Base-by-base conservation (phyloP, 2,329 filamentous ascomycete species). In the Byssothecium circinans region DNA sequence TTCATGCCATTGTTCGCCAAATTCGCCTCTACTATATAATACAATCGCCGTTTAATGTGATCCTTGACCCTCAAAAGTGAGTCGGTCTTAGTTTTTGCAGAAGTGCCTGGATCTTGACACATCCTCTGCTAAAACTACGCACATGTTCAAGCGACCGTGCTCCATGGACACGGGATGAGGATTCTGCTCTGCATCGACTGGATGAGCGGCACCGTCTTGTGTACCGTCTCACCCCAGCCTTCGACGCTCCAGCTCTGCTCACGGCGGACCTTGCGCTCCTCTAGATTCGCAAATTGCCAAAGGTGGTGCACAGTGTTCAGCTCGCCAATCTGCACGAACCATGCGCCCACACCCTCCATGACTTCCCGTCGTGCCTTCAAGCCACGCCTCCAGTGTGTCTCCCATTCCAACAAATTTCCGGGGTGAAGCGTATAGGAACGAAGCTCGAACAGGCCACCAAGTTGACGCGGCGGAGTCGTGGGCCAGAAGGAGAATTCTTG, bases 401-500 rank as follows among this genome's bases (percentile, higher is more conserved):
- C 94, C 94, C 94, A 99, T 75, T 99, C 94, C 7, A 99, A 81
- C 35, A 99, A 80, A 70, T 96, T 96, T 34, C 94, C 94, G 0
- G 94, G 94, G 69, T 96, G 90, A 18, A 99, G 81, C 4, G 91
- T 96, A 77, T 99, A 99, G 1, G 94, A 96, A 43, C 94, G 89
- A 27, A 99, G 81, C 77, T 99, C 94, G 68, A 99, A 99, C 34
- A 99, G 75, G 37, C 94, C 94, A 45, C 94, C 94, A 0, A 99
- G 83, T 64, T 89, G 80, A 50, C 94, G 89, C 0, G 94, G 94
- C 4, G 91, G 82, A 0, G 90, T 92, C 2, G 94, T 99, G 1
- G 94, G 94, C 94, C 94, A 99, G 81, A 99, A 99, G 29, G 91
- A 96, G 75, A 99, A 99, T 73, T 99, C 94, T 72, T 99, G 94